Conservation (phyloP, 805 yeast species). For the Hanseniaspora lindneri region DNA sequence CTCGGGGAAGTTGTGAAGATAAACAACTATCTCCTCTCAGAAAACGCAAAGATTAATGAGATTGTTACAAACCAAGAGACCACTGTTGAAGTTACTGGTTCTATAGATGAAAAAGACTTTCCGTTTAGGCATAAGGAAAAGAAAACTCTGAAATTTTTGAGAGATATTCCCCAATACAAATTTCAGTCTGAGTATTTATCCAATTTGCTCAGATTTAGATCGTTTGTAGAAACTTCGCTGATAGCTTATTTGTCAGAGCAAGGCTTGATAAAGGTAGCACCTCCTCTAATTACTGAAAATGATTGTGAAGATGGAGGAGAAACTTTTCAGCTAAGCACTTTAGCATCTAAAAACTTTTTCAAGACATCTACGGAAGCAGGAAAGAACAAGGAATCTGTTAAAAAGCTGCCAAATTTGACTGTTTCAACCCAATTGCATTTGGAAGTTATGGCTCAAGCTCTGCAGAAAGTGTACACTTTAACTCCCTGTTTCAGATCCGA, state of each 20-base stretch:
- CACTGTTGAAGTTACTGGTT: conserved; percentile 24
- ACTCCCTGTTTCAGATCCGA: conserved; percentile 94
- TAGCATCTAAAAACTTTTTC: conserved; percentile 23
- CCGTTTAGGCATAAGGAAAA: conserved; percentile 73
- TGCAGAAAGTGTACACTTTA: conserved; percentile 74
- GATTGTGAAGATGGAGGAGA: conserved; percentile 99
- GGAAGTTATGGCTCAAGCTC: conserved; percentile 64
- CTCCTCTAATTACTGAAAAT: conserved; percentile 77
- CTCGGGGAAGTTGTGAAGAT: conserved; percentile 40
- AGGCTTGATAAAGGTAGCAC: conserved; percentile 59
- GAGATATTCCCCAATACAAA: conserved; percentile 59
- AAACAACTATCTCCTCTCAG: conserved; percentile 20
- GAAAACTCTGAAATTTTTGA: conserved; percentile 52
- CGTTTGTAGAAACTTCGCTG: conserved; percentile 46
- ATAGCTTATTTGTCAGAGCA: conserved; percentile 41
- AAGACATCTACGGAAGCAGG: conserved; percentile 6
- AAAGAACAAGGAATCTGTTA: conserved; percentile 18
- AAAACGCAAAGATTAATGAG: conserved; percentile 43
- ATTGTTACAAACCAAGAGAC: conserved; percentile 18
- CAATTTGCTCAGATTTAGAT: conserved; percentile 59
- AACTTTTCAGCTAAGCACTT: conserved; percentile 44
- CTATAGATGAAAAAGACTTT: conserved; percentile 43
- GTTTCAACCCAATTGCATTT: conserved; percentile 89
- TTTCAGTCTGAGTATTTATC: conserved; percentile 60
- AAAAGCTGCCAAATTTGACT: conserved; percentile 47